Conservation (phyloP, 2,329 filamentous ascomycete species). For the Neonectria magnoliae region DNA sequence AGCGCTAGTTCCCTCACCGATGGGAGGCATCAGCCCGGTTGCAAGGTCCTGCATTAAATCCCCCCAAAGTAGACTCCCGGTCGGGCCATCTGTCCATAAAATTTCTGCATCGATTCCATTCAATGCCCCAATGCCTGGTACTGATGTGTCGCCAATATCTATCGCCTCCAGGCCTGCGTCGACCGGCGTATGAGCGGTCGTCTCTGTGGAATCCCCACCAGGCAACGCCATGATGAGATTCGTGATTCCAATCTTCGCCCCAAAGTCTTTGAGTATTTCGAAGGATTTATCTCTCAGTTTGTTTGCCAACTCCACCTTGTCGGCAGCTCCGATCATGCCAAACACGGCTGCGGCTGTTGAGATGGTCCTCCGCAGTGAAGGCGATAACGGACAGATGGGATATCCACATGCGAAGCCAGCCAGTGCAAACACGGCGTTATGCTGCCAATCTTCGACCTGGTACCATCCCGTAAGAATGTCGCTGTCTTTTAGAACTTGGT, state of each 20-base stretch:
- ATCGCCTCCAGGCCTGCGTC: slow-evolving; percentile 19
- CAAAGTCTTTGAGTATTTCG: slow-evolving; percentile 34
- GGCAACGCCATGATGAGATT: slow-evolving; percentile 2
- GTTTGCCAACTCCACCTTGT: slow-evolving; percentile 16
- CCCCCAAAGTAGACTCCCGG: slow-evolving; percentile 34
- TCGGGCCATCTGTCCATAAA: slow-evolving; percentile 30
- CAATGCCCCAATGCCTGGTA: slow-evolving; percentile 7
- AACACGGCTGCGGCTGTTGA: slow-evolving; percentile 29
- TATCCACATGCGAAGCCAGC: slow-evolving; percentile 40
- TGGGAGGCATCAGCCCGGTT: slow-evolving; percentile 24
- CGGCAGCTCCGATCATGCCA: slow-evolving; percentile 10
- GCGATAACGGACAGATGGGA: slow-evolving; percentile 39
- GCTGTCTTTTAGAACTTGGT: slow-evolving; percentile 41
- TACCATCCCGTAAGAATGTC: slow-evolving; percentile 43
- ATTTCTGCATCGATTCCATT: slow-evolving; percentile 10
- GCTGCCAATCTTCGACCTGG: slow-evolving; percentile 43
- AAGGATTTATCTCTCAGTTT: slow-evolving; percentile 27
- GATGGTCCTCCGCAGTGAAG: slow-evolving; percentile 30
- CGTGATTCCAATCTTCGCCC: slow-evolving; percentile 32
- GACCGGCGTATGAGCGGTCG: neutral
- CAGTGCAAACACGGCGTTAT: slow-evolving; percentile 33
- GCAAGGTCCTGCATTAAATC: slow-evolving; percentile 37
- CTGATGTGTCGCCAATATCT: slow-evolving; percentile 25
- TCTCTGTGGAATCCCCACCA: neutral
- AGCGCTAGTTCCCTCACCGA: neutral